Evolutionary conservation across 1,139 yeast species (phyloP), one percentile per base, ranked within the genome.

Genomic region (Suhomyces guaymorum): DNA sequence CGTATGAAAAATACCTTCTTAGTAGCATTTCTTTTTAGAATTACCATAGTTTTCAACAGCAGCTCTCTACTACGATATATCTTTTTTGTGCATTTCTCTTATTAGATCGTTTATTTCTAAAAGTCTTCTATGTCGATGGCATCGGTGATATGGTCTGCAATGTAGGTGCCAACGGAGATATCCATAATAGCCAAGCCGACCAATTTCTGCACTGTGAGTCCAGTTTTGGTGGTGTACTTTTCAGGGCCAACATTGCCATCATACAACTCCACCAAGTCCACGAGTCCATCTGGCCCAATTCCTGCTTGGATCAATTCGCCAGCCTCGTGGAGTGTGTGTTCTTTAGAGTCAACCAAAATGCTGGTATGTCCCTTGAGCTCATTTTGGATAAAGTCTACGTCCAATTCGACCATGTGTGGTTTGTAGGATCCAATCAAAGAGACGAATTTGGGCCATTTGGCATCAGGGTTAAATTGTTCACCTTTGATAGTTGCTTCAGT

Each of bases 111-210:
- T 9, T 23, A 7, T 9, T 29, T 14, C 18, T 26, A 35, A 15
- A 37, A 32, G 12, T 30, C 37, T 10, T 26, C 38, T 5, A 38
- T 24, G 3, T 19, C 30, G 4, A 31, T 12, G 12, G 26, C 33
- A 8, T 23, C 28, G 2, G 15, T 13, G 7, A 42, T 37, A 8
- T 47, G 41, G 5, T 47, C 43, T 9, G 54, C 45, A 11, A 64
- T 38, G 22, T 46, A 42, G 38, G 59, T 58, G 4, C 61, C 83
- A 9, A 77, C 65, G 19, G 73, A 56, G 8, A 78, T 57, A 47
- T 80, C 86, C 86, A 80, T 80, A 15, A 78, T 70, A 16, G 82
- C 71, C 26, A 79, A 54, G 0, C 86, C 86, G 9, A 79, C 85
- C 13, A 79, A 55, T 49, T 79, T 80, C 34, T 64, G 68, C 1